A percentile compares a stretch with the other conserved stretches of the same genome.
Evolutionary conservation across 305 asterid species (phyloP).

Genomic region (Ilex paraguariensis): DNA sequence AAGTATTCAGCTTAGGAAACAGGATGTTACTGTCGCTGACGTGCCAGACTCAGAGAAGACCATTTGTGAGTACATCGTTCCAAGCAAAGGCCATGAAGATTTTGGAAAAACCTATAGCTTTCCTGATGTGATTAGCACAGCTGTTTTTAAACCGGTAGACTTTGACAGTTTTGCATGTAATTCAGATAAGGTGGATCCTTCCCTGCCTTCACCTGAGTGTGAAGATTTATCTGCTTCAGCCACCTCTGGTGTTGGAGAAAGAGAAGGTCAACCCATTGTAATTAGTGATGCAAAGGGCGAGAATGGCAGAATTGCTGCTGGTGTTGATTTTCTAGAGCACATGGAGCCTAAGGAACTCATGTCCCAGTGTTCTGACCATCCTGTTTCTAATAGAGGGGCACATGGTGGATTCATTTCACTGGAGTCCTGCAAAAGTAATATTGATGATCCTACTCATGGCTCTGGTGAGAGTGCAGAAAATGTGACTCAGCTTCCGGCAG

Average conservation of each 20-base stretch:
- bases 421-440: conserved; percentile 32
- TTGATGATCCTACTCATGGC: conserved; percentile 21
- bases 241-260: conserved; percentile 11
- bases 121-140: conserved; percentile 23
- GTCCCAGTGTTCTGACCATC: conserved; percentile 21
- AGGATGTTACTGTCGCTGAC: background rate
- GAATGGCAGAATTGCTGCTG: conserved; percentile 20
- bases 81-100: conserved; percentile 14
- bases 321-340: conserved; percentile 22
- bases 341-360: conserved; percentile 16
- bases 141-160: conserved; percentile 17
- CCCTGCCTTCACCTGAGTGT: conserved; percentile 16
- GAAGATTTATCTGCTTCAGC: conserved; percentile 33
- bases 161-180: conserved; percentile 23
- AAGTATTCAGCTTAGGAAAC: too few species aligned
- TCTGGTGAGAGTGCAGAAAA: conserved; percentile 32
- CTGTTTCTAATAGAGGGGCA: conserved; percentile 19
- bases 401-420: conserved; percentile 15
- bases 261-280: conserved; percentile 22
- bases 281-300: conserved; percentile 23
- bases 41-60: conserved; percentile 17
- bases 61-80: conserved; percentile 12
- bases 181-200: conserved; percentile 16
- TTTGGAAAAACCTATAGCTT: conserved; percentile 19
- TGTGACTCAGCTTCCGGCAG: conserved; percentile 32